Evolutionary conservation across 305 asterid genomes (phyloP), one percentile per base, ranked within the genome.

Genomic region (Andrographis paniculata): DNA sequence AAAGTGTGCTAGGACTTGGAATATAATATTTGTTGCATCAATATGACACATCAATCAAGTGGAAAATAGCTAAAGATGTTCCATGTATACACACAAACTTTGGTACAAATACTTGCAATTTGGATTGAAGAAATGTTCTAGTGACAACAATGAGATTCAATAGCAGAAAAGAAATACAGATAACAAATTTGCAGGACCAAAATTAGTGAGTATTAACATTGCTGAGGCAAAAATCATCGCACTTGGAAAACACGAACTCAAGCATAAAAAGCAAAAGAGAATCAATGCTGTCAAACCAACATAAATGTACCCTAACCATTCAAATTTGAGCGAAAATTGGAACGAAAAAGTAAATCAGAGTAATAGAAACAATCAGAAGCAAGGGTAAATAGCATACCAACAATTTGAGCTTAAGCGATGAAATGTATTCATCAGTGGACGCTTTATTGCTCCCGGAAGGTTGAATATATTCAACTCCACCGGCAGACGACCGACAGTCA

Each of bases 321-420:
- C 7, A 37, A 5, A 37, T 1, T 13, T 9, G 10, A 7, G 17
- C 16, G 18, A 20, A 20, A 30, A 13, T 22, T 17, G 15, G 3
- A 56, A 51, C 7, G 24, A 49, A 20, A 42, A 6, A 6, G 3
- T 9, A 17, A 6, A 7, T 4, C 4, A 42, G 22, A 45, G 19
- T 11, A 57, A 57, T 19, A 6, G 6, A n/a, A 2, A 40, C 27
- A 30, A 1, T 16, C 27, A 20, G 53, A 1, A 24, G 4, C 30
- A 8, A 24, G 7, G 48, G 17, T 22, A 42, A n/a, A 50, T 50
- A 15, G 22, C 37, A 16, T 64, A 88, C 94, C 84, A 88, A 61
- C 48, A 84, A 60, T 44, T 84, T 88, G 62, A 84, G 60, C 80
- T 88, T 88, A 14, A 77, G 72, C 24, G 69, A 50, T 44, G 65